Percentiles rank a stretch among this genome's conserved stretches.
phyloP scores from a whole-genome alignment of 2,329 filamentous ascomycete species.

The Lojkania enalia region DNA sequence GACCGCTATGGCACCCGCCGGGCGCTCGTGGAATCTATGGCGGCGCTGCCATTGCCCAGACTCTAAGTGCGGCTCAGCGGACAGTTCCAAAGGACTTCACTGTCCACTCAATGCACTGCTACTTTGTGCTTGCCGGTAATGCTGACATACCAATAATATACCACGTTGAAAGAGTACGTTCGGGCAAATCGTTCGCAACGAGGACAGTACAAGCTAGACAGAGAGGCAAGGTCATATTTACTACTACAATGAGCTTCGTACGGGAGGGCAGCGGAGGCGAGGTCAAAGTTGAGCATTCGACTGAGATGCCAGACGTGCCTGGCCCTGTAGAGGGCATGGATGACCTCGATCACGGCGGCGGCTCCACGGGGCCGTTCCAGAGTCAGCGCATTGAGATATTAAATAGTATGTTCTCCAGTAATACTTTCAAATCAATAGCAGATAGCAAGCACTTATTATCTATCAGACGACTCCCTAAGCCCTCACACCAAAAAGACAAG shows the following conservation, averaged over 20 bases:
- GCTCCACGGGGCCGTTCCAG: constrained; percentile 57
- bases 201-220: constrained; percentile 95
- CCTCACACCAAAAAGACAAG: constrained; percentile 68
- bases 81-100: constrained; percentile 81
- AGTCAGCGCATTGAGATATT: constrained; percentile 60
- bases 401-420: constrained; percentile 50
- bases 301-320: constrained; percentile 54
- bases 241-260: constrained; percentile 89
- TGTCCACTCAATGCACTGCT: constrained; percentile 97
- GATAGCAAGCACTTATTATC: background rate
- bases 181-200: constrained; percentile 87
- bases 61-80: constrained; percentile 80
- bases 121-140: constrained; percentile 92
- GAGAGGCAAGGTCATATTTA: constrained; percentile 87
- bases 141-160: constrained; percentile 85
- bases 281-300: constrained; percentile 66
- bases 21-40: constrained; percentile 93
- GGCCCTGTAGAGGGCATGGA: constrained; percentile 48
- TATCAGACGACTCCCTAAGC: constrained; percentile 48
- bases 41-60: constrained; percentile 91
- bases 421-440: too few species aligned
- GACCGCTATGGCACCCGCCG: constrained; percentile 87
- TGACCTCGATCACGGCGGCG: constrained; percentile 34
- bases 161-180: constrained; percentile 90
- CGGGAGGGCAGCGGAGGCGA: constrained; percentile 63